A percentile compares a stretch with the other conserved stretches of the same genome.
Evolutionary conservation across 257 asterid genomes (phyloP).

Genomic region (Knoxia roxburghii): DNA sequence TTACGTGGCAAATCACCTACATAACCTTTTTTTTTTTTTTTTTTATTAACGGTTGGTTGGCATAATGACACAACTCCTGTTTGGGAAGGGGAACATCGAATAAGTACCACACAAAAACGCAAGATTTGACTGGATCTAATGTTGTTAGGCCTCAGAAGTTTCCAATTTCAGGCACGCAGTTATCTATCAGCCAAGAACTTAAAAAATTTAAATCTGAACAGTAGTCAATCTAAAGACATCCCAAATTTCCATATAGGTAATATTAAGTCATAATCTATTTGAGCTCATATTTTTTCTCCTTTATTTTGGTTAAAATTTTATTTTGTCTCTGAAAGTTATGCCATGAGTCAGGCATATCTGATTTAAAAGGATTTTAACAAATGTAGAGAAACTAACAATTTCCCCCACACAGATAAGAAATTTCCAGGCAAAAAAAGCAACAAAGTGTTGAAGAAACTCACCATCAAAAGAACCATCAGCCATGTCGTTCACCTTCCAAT

Average conservation of each 20-base stretch:
- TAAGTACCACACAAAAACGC: not conserved
- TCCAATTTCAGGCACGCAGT: constrained; percentile 1
- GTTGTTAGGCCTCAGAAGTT: not conserved
- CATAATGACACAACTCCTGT: not conserved
- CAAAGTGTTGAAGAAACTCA: not conserved
- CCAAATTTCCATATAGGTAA: not conserved
- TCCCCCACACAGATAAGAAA: not conserved
- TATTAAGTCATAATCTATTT: not conserved
- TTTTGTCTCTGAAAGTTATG: not conserved
- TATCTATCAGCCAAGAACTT: not conserved
- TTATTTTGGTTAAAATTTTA: too few relatives aligned
- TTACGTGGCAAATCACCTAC: not conserved
- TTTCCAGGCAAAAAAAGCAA: not conserved
- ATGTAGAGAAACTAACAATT: not conserved
- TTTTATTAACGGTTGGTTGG: not conserved
- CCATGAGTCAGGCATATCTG: not conserved
- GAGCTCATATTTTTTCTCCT: not conserved
- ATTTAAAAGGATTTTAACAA: not conserved
- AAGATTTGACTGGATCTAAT: not conserved
- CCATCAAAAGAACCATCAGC: not conserved
- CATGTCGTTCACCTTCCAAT: constrained; percentile 3
- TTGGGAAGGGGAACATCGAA: not conserved
- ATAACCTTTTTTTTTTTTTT: not conserved
- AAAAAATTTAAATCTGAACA: not conserved
- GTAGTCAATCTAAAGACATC: not conserved